Percentiles rank a stretch among this genome's conserved stretches.
Conservation (phyloP, 108 stramenopile genomes). For the Chaetoceros muelleri region DNA sequence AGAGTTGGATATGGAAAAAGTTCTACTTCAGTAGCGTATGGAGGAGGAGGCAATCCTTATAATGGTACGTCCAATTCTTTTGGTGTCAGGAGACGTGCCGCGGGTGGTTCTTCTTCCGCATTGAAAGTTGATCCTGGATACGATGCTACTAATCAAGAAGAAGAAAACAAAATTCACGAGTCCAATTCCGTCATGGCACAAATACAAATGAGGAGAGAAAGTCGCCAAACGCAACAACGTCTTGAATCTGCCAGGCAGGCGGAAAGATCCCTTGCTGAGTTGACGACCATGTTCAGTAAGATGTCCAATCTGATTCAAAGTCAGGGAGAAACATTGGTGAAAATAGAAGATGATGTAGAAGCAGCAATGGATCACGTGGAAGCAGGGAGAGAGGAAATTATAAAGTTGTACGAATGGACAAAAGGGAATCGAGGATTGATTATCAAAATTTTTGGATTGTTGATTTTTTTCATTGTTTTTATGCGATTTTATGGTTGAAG, state of each 20-base stretch:
- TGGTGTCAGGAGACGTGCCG: not conserved
- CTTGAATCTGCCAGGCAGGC: slow-evolving; percentile 61
- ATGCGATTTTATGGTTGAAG: slow-evolving; percentile 74
- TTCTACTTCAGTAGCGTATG: not conserved
- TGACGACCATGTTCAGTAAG: slow-evolving; percentile 67
- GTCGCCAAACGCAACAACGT: slow-evolving; percentile 57
- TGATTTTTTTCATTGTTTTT: slow-evolving; percentile 79
- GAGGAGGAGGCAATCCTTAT: not conserved
- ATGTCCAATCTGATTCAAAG: slow-evolving; percentile 56
- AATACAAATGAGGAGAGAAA: slow-evolving; percentile 51
- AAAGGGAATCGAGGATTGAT: slow-evolving; percentile 82
- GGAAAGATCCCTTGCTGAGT: slow-evolving; percentile 54
- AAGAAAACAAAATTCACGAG: slow-evolving; percentile 15
- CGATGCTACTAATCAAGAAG: slow-evolving; percentile 19
- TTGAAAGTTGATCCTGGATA: slow-evolving; percentile 20
- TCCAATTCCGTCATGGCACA: slow-evolving; percentile 3
- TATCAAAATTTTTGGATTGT: slow-evolving; percentile 68
- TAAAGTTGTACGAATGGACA: slow-evolving; percentile 58
- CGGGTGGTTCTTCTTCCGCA: not conserved
- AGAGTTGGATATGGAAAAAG: not conserved
- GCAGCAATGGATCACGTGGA: slow-evolving; percentile 54
- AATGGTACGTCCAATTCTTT: too few relatives aligned
- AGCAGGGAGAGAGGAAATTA: slow-evolving; percentile 71
- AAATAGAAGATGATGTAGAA: slow-evolving; percentile 86
- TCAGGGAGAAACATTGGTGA: slow-evolving; percentile 72